Percentiles rank a stretch among this genome's conserved stretches.
phyloP scores from a whole-genome alignment of 495 filamentous ascomycete genomes.

The Penicillium taxi region DNA sequence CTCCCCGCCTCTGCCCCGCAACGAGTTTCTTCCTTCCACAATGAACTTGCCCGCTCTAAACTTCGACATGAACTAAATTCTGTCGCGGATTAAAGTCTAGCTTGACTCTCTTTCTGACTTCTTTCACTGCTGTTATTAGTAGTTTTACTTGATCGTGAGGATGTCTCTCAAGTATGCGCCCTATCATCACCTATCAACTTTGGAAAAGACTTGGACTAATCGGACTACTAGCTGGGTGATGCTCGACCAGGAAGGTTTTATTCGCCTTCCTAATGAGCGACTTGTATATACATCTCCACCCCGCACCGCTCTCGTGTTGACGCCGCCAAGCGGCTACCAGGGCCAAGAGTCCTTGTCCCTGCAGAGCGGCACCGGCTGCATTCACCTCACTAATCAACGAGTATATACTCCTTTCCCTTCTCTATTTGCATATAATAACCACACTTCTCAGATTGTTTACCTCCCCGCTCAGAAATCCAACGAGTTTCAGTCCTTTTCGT shows the following conservation, averaged over 20 bases:
- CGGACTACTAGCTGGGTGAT: slow-evolving; percentile 60
- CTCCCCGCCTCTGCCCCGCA: too few relatives aligned
- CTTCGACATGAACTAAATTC: too few relatives aligned
- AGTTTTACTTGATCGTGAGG: slow-evolving; percentile 10
- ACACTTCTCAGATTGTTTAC: slow-evolving; percentile 63
- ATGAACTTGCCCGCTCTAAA: too few relatives aligned
- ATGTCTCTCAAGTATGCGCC: slow-evolving; percentile 65
- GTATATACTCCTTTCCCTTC: slow-evolving; percentile 40
- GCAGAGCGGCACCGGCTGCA: slow-evolving; percentile 51
- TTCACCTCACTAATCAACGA: slow-evolving; percentile 85
- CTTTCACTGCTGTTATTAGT: too few relatives aligned
- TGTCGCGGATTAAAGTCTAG: too few relatives aligned
- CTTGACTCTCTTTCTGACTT: too few relatives aligned
- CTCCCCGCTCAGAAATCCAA: slow-evolving; percentile 63
- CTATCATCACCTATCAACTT: slow-evolving; percentile 9
- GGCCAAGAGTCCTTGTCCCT: slow-evolving; percentile 49
- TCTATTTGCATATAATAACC: slow-evolving; percentile 2
- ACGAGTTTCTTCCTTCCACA: too few relatives aligned
- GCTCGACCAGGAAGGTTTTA: slow-evolving; percentile 57
- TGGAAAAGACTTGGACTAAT: too few relatives aligned
- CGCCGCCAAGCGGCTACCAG: slow-evolving; percentile 51
- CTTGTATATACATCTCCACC: slow-evolving; percentile 63
- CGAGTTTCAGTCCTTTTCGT: slow-evolving; percentile 77
- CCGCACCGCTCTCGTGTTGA: slow-evolving; percentile 57
- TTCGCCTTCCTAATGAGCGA: slow-evolving; percentile 62